These are phyloP conservation scores for Sambucus nigra DNA, from an alignment of 129 eudicot species.

Conservation along the genomic window DNA sequence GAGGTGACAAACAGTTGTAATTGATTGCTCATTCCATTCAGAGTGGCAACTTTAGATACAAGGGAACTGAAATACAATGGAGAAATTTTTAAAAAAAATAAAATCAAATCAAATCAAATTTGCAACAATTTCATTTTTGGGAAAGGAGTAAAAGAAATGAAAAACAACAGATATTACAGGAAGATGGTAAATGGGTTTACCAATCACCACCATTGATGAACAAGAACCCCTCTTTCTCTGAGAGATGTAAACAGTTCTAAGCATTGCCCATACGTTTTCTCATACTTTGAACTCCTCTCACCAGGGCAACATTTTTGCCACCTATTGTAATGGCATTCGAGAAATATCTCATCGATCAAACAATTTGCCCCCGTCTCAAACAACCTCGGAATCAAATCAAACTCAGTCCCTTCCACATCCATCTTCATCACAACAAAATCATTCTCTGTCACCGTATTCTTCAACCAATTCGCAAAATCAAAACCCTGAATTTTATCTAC, in stretches of 20 bases:
- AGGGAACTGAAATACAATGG: neutral
- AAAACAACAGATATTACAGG: constrained; percentile 1
- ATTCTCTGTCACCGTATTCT: constrained; percentile 42
- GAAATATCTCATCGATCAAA: constrained; percentile 83
- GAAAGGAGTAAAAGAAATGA: no score
- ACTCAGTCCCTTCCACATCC: constrained; percentile 98
- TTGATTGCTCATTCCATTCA: no score
- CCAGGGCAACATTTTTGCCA: constrained; percentile 99
- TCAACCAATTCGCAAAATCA: constrained; percentile 93
- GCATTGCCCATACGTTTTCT: constrained; percentile 73
- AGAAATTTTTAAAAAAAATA: neutral
- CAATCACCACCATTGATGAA: constrained; percentile 95
- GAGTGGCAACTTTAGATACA: neutral
- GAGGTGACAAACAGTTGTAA: no score
- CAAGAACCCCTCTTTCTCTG: constrained; percentile 83
- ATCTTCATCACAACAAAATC: constrained; percentile 97
- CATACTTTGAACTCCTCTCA: constrained; percentile 65
- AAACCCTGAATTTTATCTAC: constrained; percentile 81
- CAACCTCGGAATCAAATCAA: constrained; percentile 78
- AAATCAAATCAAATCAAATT: no score
- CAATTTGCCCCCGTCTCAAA: constrained; percentile 85
- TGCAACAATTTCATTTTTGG: neutral
- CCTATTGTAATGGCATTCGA: constrained; percentile 92
- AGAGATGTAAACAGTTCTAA: constrained; percentile 68
- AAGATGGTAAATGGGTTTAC: neutral